These are phyloP conservation scores for Sesbania bispinosa DNA, from an alignment of 306 rosid genomes.

Conservation along the genomic window DNA sequence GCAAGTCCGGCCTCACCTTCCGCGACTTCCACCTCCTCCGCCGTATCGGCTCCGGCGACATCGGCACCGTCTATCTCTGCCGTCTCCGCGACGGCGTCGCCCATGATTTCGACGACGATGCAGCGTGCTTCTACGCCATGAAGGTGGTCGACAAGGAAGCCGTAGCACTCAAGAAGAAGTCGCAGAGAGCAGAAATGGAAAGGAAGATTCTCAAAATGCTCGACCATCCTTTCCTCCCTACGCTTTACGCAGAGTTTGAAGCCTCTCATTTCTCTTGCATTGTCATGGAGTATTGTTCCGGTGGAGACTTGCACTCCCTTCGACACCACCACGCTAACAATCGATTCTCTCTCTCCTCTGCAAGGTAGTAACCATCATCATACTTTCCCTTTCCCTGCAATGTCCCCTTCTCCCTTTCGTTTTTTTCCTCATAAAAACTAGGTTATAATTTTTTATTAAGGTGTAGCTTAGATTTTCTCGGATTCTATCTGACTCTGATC, in stretches of 20 bases:
- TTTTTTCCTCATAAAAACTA: too few species aligned
- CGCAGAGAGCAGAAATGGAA: conserved; percentile 89
- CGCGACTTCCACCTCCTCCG: conserved; percentile 81
- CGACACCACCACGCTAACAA: conserved; percentile 62
- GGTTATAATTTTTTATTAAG: not conserved
- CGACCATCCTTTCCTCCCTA: conserved; percentile 90
- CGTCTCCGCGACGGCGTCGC: conserved; percentile 36
- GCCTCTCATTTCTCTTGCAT: conserved; percentile 91
- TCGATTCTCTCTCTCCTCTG: conserved; percentile 76
- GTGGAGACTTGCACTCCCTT: conserved; percentile 91
- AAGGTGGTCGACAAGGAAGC: conserved; percentile 93
- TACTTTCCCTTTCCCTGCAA: too few species aligned
- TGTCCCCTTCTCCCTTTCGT: too few species aligned
- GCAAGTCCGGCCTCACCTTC: conserved; percentile 55
- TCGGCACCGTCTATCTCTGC: conserved; percentile 93
- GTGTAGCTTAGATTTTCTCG: conserved; percentile 17
- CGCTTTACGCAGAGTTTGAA: conserved; percentile 89
- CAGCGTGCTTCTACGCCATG: conserved; percentile 76
- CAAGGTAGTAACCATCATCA: too few species aligned
- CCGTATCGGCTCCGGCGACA: conserved; percentile 88
- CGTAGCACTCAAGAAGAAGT: conserved; percentile 72
- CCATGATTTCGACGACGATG: conserved; percentile 9
- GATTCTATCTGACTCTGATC: not conserved
- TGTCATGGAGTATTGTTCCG: conserved; percentile 96
- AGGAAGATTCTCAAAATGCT: conserved; percentile 87